A percentile compares a stretch with the other conserved stretches of the same genome.
phyloP scores from a whole-genome alignment of 305 asterid genomes.

The Solanum hybrid region DNA sequence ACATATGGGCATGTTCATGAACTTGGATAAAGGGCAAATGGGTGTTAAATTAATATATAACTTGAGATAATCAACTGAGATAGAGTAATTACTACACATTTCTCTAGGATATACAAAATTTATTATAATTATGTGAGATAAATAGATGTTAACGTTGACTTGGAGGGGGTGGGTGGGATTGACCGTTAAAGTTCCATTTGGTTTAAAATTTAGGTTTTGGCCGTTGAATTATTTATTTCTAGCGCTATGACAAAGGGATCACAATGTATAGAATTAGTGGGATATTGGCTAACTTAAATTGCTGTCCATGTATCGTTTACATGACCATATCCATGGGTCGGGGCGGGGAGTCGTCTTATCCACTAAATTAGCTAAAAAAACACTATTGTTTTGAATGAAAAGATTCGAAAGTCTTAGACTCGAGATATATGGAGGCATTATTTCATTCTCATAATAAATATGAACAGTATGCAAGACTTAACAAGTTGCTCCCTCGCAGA shows the following conservation, averaged over 20 bases:
- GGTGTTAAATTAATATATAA: slow-evolving; percentile 7
- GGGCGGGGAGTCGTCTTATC: background rate
- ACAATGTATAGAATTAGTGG: background rate
- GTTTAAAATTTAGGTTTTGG: background rate
- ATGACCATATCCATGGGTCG: background rate
- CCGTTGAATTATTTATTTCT: background rate
- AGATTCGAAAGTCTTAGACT: fast-evolving
- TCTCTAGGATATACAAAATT: background rate
- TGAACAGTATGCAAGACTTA: background rate
- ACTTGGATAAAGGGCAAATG: slow-evolving; percentile 5
- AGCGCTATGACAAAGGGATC: background rate
- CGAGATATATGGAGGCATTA: no score
- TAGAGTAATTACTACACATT: slow-evolving; percentile 2
- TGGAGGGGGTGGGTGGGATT: background rate
- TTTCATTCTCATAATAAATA: no score
- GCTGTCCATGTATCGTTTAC: background rate
- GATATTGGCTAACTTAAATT: background rate
- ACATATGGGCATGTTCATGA: slow-evolving; percentile 8
- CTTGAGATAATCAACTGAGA: slow-evolving; percentile 6
- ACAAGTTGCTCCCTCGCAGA: background rate
- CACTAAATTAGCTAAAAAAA: background rate
- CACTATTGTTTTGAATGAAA: background rate
- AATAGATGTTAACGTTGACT: slow-evolving; percentile 19
- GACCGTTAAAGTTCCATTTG: slow-evolving; percentile 8
- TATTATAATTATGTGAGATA: background rate